Evolutionary conservation across 768 basidiomycete genomes (phyloP).

Genomic region (Termitomyces titanicus): DNA sequence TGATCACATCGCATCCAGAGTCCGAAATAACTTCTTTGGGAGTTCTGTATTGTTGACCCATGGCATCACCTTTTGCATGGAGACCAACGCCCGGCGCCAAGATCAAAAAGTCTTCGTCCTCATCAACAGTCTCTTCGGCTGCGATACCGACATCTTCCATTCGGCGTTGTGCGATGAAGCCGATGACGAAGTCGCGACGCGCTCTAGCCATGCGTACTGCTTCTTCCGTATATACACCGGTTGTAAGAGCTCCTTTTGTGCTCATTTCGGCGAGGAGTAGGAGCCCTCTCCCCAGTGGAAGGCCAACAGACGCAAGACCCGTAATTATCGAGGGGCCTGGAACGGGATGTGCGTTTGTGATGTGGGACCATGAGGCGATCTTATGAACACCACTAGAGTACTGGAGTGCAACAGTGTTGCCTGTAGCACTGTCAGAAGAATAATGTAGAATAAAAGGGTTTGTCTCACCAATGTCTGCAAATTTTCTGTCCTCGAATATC

Average conservation of each 20-base stretch:
- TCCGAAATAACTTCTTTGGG: conserved; percentile 79
- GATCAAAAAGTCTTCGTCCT: conserved; percentile 79
- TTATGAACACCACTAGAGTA: conserved; percentile 91
- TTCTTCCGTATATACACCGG: conserved; percentile 76
- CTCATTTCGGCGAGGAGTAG: conserved; percentile 97
- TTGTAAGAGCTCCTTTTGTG: conserved; percentile 80
- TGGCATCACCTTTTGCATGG: conserved; percentile 70
- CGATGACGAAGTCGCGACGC: conserved; percentile 86
- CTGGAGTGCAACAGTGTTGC: conserved; percentile 94
- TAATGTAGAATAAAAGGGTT: neutral
- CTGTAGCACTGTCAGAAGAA: conserved; percentile 37
- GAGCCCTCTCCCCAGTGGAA: conserved; percentile 81
- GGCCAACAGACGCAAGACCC: conserved; percentile 85
- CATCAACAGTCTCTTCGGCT: conserved; percentile 25
- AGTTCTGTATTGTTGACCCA: conserved; percentile 96
- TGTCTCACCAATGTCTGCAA: conserved; percentile 90
- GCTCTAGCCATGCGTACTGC: conserved; percentile 86
- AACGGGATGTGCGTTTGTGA: conserved; percentile 95
- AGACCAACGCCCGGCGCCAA: conserved; percentile 92
- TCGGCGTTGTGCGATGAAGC: conserved; percentile 89
- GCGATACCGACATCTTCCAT: conserved; percentile 65
- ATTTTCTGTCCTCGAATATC: conserved; percentile 98
- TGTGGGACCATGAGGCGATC: conserved; percentile 93
- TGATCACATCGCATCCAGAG: conserved; percentile 91
- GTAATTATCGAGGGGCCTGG: conserved; percentile 93